phyloP scores from a whole-genome alignment of 139 green algal species.

The Trebouxia sp. region DNA sequence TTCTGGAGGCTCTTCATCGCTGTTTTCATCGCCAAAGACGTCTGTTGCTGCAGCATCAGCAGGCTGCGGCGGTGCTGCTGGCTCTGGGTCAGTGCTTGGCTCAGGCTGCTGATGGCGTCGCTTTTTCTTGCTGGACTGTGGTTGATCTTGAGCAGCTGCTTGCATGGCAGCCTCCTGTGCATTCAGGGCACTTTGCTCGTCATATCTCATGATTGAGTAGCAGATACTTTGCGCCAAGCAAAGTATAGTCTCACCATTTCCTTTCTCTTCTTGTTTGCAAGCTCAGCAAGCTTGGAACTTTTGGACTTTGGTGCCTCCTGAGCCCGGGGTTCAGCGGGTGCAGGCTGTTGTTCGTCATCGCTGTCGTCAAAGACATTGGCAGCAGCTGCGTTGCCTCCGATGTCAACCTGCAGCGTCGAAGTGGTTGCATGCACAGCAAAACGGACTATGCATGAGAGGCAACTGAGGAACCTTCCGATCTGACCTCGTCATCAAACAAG shows the following conservation, averaged over 20 bases:
- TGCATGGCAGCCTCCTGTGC: constrained; percentile 2
- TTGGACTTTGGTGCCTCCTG: constrained; percentile 24
- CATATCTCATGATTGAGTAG: no score
- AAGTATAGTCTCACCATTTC: constrained; percentile 17
- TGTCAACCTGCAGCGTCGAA: not conserved
- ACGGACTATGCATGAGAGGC: no score
- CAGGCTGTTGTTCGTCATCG: not conserved
- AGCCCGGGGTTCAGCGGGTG: not conserved
- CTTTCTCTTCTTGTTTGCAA: constrained; percentile 37
- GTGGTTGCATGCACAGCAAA: not conserved
- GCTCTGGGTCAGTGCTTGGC: constrained; percentile 1
- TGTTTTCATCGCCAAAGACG: constrained; percentile 24
- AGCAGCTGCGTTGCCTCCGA: not conserved
- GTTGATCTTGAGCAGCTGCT: constrained; percentile 17
- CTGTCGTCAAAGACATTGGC: constrained; percentile 8
- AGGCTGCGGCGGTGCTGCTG: not conserved
- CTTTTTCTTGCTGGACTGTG: not conserved
- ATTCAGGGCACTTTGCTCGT: no score
- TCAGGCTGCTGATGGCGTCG: not conserved
- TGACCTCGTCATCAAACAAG: constrained; percentile 12
- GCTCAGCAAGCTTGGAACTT: constrained; percentile 15
- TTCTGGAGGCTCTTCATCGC: constrained; percentile 44
- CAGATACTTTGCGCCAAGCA: no score
- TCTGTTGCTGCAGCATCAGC: not conserved
- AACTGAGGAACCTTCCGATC: no score